Evolutionary conservation across 805 yeast species (phyloP).

Genomic region (Candida wancherniae): DNA sequence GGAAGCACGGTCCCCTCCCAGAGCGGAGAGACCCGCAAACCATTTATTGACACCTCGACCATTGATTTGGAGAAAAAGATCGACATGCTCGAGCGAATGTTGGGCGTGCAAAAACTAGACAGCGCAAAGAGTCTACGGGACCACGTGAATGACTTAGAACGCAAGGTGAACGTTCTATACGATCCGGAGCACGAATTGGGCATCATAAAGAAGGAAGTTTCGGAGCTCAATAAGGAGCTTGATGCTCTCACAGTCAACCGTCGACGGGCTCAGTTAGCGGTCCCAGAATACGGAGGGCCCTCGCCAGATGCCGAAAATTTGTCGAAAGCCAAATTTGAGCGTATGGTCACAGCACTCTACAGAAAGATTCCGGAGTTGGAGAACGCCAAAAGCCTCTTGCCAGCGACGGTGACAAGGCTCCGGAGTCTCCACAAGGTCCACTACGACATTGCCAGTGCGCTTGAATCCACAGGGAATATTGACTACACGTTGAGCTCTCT

Average conservation of each 20-base stretch:
- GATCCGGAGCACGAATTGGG: constrained; percentile 31
- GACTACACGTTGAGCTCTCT: constrained; percentile 26
- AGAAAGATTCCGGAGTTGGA: constrained; percentile 25
- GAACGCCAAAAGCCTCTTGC: constrained; percentile 18
- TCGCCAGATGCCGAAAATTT: background rate
- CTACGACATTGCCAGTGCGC: constrained; percentile 25
- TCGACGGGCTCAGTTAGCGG: constrained; percentile 14
- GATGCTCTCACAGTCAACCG: constrained; percentile 22
- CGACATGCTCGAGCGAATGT: constrained; percentile 16
- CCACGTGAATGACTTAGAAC: constrained; percentile 26
- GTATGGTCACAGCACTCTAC: constrained; percentile 24
- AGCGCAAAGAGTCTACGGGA: constrained; percentile 21
- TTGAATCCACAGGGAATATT: constrained; percentile 21
- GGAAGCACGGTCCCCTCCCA: no score
- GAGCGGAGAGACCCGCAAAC: no score
- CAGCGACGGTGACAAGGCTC: constrained; percentile 25
- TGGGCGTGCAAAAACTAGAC: constrained; percentile 17
- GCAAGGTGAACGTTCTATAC: constrained; percentile 31
- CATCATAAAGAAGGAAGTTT: constrained; percentile 22
- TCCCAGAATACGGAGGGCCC: constrained; percentile 1
- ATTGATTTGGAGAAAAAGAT: constrained; percentile 26
- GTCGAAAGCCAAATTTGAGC: constrained; percentile 8
- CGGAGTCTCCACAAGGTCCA: constrained; percentile 31
- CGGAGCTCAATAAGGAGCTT: constrained; percentile 20
- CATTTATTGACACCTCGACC: no score